Percentiles rank a stretch among this genome's conserved stretches.
Evolutionary conservation across 1,284 basidiomycete genomes (phyloP).

Genomic region (Grifola frondosa): DNA sequence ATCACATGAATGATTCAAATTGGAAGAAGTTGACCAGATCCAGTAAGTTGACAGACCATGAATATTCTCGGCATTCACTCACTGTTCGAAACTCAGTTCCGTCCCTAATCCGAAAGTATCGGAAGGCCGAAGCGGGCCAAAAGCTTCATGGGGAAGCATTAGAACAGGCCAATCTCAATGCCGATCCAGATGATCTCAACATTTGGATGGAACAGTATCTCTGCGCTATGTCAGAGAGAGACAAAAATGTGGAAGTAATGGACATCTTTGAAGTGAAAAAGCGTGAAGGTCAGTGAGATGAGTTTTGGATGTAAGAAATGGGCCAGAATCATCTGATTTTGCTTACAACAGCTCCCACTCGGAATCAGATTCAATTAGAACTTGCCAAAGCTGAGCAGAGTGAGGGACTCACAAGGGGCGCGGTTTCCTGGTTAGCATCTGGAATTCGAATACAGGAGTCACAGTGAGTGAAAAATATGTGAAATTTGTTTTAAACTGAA

Average conservation of each 20-base stretch:
- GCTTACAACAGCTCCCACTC: background rate
- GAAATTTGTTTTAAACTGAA: background rate
- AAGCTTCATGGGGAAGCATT: background rate
- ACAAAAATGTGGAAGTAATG: background rate
- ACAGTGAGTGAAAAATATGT: background rate
- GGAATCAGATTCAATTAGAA: background rate
- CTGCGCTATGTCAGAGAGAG: too few relatives aligned
- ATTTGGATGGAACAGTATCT: too few relatives aligned
- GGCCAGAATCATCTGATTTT: too few relatives aligned
- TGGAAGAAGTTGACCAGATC: constrained; percentile 20
- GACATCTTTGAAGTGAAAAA: background rate
- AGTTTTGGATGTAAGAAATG: background rate
- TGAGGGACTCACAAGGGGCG: background rate
- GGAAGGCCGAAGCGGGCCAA: background rate
- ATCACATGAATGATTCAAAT: constrained; percentile 25
- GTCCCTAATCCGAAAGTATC: background rate
- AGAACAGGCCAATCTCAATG: background rate
- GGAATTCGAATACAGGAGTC: background rate
- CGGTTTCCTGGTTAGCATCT: background rate
- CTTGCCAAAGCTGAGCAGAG: background rate
- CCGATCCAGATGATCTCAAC: background rate
- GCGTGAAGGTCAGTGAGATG: background rate
- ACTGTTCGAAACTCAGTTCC: background rate
- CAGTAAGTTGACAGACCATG: background rate
- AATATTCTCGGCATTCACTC: background rate